Conservation (phyloP, 1,284 basidiomycete species). For the Ceratobasidium sp. region DNA sequence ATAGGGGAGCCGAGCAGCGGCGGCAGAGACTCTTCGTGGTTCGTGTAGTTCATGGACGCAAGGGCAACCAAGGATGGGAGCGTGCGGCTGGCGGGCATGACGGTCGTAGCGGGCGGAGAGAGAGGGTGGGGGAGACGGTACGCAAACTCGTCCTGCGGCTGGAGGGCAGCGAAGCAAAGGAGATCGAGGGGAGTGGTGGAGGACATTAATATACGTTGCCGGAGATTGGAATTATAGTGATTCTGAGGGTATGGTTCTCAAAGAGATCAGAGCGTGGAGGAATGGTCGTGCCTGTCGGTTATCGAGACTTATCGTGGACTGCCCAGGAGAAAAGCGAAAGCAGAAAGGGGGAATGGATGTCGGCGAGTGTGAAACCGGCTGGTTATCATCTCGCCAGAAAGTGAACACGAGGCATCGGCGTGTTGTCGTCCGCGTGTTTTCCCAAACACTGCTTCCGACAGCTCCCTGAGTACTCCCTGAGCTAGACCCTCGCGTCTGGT, state of each 20-base stretch:
- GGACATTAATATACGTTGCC: slow-evolving; percentile 29
- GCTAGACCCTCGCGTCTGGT: neutral
- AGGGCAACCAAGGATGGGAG: slow-evolving; percentile 30
- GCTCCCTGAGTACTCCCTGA: slow-evolving; percentile 2
- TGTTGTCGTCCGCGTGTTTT: slow-evolving; percentile 33
- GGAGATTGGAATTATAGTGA: slow-evolving; percentile 32
- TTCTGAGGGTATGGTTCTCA: slow-evolving; percentile 30
- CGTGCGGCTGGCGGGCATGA: slow-evolving; percentile 34
- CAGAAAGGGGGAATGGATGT: slow-evolving; percentile 33
- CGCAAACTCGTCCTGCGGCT: slow-evolving; percentile 24
- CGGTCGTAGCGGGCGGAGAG: slow-evolving; percentile 16
- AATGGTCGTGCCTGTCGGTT: slow-evolving; percentile 33
- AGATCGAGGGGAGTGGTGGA: slow-evolving; percentile 34
- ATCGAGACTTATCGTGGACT: slow-evolving; percentile 38
- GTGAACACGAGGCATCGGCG: slow-evolving; percentile 35
- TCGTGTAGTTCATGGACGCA: slow-evolving; percentile 34
- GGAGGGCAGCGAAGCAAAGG: slow-evolving; percentile 37
- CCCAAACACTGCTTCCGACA: slow-evolving; percentile 26
- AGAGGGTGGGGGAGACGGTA: slow-evolving; percentile 18
- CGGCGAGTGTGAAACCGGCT: slow-evolving; percentile 35
- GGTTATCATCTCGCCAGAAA: slow-evolving; percentile 32
- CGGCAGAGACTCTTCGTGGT: slow-evolving; percentile 27
- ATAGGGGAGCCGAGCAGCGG: slow-evolving; percentile 31
- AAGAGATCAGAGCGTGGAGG: slow-evolving; percentile 35
- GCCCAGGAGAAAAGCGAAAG: slow-evolving; percentile 29